Percentiles rank a stretch among this genome's conserved stretches.
These are phyloP conservation scores for Fraxinus quadrangulata DNA, from an alignment of 257 asterid genomes.

Conservation along the genomic window DNA sequence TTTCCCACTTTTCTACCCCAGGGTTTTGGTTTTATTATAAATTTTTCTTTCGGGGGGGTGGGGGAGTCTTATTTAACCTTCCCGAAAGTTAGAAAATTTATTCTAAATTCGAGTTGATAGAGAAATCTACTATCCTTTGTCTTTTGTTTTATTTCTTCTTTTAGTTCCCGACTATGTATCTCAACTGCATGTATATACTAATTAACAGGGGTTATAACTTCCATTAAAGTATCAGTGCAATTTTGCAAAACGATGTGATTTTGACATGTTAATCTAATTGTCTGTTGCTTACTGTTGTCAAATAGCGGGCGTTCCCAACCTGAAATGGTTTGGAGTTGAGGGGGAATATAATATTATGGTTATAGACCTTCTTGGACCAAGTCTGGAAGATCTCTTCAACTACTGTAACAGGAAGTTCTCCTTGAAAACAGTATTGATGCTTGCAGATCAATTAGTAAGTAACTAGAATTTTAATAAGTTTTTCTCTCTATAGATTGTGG, in stretches of 20 bases:
- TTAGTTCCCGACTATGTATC: not conserved
- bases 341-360: constrained; percentile 60
- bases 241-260: not conserved
- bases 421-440: constrained; percentile 63
- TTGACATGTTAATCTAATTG: not conserved
- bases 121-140: not conserved
- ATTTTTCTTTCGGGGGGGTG: not conserved
- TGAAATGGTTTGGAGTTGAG: constrained; percentile 66
- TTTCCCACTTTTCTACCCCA: not conserved
- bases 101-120: not conserved
- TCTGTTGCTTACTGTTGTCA: constrained; percentile 17
- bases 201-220: not conserved
- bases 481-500: not conserved
- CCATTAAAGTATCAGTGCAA: not conserved
- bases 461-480: not conserved
- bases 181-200: not conserved
- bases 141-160: not conserved
- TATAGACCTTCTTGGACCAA: constrained; percentile 70
- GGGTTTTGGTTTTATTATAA: not conserved
- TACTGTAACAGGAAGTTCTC: constrained; percentile 60
- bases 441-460: constrained; percentile 64
- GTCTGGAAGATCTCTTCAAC: constrained; percentile 63
- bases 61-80: not conserved
- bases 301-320: constrained; percentile 61
- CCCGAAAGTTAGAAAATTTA: not conserved